Base-by-base conservation (phyloP, 1,139 yeast genomes). In the Kurtzmaniella quercitrusa region DNA sequence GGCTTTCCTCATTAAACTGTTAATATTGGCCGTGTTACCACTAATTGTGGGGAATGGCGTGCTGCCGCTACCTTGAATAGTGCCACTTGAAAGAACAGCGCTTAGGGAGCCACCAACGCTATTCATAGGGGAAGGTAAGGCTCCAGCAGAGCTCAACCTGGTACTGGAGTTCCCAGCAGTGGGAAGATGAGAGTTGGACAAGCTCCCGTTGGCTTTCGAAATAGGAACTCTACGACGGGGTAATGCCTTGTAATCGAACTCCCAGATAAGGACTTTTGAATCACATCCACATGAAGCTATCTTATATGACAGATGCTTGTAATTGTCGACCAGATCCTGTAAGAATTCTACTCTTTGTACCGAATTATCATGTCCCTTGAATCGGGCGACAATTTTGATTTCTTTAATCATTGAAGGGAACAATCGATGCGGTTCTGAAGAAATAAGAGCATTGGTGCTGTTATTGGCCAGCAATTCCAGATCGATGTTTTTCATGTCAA, bases 231-330 rank as follows among this genome's bases (percentile, higher is more conserved):
- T 48, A 75, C 77, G 11, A 73, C 62, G 73, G 1, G 83, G 80
- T 38, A 85, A 60, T 11, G 82, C 76, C 53, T 77, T 71, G 37
- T 85, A 84, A 43, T 81, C 79, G 58, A 86, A 83, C 53, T 86
- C 94, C 88, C 91, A 86, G 25, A 84, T 65, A 31, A 82, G 62
- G 8, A 85, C 63, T 45, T 74, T 73, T 1, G 90, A 89, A 57
- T 86, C 95, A 53, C 77, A 82, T 2, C 91, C 90, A 47, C 82
- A 82, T 37, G 85, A 73, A 1, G 85, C 78, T 33, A 86, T 60
- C 45, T 84, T 70, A 58, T 86, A 86, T 15, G 62, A 59, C 45
- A 59, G 62, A 19, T 44, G 47, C 39, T 41, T 58, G 46, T 52
- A 52, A 59, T 54, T 37, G 48, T 57, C 60, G 18, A 47, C 44